phyloP scores from a whole-genome alignment of 345 rosid genomes.

The Pugionium dolabratum region DNA sequence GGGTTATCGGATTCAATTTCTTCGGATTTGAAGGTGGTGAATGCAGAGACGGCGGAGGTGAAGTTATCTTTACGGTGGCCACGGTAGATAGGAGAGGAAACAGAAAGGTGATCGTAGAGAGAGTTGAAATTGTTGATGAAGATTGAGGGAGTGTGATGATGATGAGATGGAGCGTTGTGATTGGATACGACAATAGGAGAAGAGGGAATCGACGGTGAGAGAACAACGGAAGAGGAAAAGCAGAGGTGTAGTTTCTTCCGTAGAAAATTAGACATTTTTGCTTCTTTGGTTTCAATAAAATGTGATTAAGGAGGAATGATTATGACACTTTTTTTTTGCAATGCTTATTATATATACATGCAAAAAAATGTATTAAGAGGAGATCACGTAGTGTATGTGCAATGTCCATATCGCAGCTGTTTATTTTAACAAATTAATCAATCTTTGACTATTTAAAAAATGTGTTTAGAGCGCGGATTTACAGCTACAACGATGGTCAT shows the following conservation, averaged over 20 bases:
- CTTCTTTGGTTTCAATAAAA: background rate
- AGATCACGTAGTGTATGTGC: constrained; percentile 39
- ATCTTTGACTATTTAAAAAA: no score
- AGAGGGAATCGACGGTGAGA: constrained; percentile 42
- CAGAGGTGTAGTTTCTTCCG: constrained; percentile 35
- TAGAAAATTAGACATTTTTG: constrained; percentile 32
- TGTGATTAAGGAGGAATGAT: constrained; percentile 17
- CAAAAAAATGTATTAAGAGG: constrained; percentile 15
- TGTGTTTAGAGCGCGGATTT: no score
- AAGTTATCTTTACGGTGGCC: background rate
- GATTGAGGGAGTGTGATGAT: constrained; percentile 32
- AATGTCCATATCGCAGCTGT: constrained; percentile 18
- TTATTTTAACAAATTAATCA: no score
- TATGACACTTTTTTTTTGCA: background rate
- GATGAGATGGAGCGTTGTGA: constrained; percentile 30
- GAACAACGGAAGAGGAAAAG: constrained; percentile 32
- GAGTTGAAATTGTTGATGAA: constrained; percentile 42
- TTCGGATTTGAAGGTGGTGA: background rate
- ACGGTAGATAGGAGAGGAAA: constrained; percentile 35
- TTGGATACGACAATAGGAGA: constrained; percentile 31
- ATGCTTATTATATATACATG: constrained; percentile 25
- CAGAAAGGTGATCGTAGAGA: constrained; percentile 42
- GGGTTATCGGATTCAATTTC: background rate
- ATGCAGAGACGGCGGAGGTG: background rate
- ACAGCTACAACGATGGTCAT: no score